These are phyloP conservation scores for Dactylorhiza incarnata DNA, from an alignment of 106 monocot genomes.

Conservation along the genomic window DNA sequence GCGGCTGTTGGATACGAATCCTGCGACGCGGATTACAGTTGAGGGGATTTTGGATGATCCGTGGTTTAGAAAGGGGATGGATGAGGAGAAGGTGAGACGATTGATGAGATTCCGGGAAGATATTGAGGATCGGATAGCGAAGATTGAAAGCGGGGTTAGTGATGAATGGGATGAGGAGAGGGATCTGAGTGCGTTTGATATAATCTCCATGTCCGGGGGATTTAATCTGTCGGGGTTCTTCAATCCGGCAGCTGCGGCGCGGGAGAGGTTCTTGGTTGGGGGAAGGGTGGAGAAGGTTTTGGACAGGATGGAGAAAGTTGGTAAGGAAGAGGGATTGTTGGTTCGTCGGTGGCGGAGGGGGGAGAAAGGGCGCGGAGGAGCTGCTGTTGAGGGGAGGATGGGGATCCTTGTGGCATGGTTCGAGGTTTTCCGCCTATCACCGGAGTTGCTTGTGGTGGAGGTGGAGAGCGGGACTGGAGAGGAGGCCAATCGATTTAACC, in stretches of 20 bases:
- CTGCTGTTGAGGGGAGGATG: slow-evolving; percentile 26
- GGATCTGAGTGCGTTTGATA: slow-evolving; percentile 22
- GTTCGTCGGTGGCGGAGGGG: slow-evolving; percentile 16
- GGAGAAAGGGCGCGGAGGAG: slow-evolving; percentile 6
- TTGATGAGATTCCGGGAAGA: slow-evolving; percentile 9
- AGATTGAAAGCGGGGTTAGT: not conserved
- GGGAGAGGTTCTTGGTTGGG: slow-evolving; percentile 9
- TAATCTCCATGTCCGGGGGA: slow-evolving; percentile 23
- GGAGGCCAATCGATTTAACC: slow-evolving; percentile 4
- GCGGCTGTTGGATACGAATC: slow-evolving; percentile 25
- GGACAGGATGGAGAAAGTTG: slow-evolving; percentile 27
- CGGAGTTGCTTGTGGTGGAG: slow-evolving; percentile 12
- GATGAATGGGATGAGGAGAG: slow-evolving; percentile 6
- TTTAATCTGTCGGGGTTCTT: slow-evolving; percentile 17
- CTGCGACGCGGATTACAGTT: slow-evolving; percentile 23
- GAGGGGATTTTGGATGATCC: slow-evolving; percentile 19
- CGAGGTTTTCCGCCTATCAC: slow-evolving; percentile 14
- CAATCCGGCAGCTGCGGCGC: not conserved
- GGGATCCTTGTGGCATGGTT: slow-evolving; percentile 18
- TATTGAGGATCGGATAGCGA: slow-evolving; percentile 8
- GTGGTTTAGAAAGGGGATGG: slow-evolving; percentile 26
- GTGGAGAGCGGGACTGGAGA: slow-evolving; percentile 11
- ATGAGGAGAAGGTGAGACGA: slow-evolving; percentile 5
- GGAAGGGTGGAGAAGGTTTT: slow-evolving; percentile 20
- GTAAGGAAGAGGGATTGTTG: slow-evolving; percentile 7